Conservation (phyloP, 2,329 filamentous ascomycete species). For the Epichloe scottii region DNA sequence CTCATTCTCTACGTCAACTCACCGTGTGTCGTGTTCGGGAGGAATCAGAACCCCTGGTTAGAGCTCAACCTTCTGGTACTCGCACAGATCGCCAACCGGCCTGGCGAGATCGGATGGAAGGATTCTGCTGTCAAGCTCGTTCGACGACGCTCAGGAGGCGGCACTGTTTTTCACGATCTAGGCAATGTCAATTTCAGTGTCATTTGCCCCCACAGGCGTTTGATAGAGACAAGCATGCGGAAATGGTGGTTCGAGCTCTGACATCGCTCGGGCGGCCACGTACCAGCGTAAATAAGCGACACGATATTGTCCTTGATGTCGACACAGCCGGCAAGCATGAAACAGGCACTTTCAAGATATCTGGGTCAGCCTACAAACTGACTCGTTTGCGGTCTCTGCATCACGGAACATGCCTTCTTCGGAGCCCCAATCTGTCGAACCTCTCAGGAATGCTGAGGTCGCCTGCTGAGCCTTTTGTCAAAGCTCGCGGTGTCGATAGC, state of each 20-base stretch:
- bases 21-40: constrained; percentile 79
- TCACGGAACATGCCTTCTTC: constrained; percentile 81
- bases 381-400: constrained; percentile 72
- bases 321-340: constrained; percentile 8
- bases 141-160: constrained; percentile 75
- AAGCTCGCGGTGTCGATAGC: constrained; percentile 78
- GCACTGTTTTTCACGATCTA: constrained; percentile 84
- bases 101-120: constrained; percentile 14
- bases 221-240: constrained; percentile 74
- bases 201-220: constrained; percentile 69
- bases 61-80: constrained; percentile 68
- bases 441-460: constrained; percentile 63
- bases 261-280: constrained; percentile 42
- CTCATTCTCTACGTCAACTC: constrained; percentile 82
- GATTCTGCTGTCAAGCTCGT: constrained; percentile 45
- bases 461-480: constrained; percentile 65
- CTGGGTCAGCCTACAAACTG: constrained; percentile 90
- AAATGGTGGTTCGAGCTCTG: constrained; percentile 85
- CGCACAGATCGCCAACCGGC: constrained; percentile 11
- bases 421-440: constrained; percentile 57
- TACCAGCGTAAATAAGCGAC: constrained; percentile 71
- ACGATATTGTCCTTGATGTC: constrained; percentile 75
- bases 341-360: constrained; percentile 56
- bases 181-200: constrained; percentile 95
- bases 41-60: constrained; percentile 96